Conservation (phyloP, 2,329 filamentous ascomycete species). For the Cladosporium sp. region DNA sequence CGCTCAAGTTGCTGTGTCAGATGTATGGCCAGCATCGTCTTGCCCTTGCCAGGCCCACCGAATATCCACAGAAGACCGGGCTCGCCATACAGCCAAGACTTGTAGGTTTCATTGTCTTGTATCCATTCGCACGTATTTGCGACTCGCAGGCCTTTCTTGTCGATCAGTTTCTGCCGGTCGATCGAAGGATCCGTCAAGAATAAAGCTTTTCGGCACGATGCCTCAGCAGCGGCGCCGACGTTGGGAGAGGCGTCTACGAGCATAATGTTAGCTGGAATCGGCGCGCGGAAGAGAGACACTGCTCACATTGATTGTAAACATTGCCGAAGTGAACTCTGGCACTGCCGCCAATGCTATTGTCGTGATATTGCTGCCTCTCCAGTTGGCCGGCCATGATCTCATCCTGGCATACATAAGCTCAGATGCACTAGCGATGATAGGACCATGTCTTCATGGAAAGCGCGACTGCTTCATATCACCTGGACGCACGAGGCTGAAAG, state of each 20-base stretch:
- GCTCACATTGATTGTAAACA: neutral
- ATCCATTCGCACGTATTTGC: slow-evolving; percentile 30
- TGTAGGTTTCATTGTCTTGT: slow-evolving; percentile 14
- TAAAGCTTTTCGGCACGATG: neutral
- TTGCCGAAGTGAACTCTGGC: neutral
- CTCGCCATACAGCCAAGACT: slow-evolving; percentile 16
- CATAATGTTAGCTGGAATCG: neutral
- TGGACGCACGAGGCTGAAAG: too few species aligned
- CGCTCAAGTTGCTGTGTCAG: slow-evolving; percentile 22
- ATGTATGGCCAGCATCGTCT: slow-evolving; percentile 30
- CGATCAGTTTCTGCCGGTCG: slow-evolving; percentile 20
- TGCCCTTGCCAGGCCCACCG: slow-evolving; percentile 29
- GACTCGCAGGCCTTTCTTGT: slow-evolving; percentile 16
- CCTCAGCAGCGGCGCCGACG: too few species aligned
- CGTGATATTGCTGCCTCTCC: too few species aligned
- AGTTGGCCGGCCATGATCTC: too few species aligned
- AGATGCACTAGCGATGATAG: too few species aligned
- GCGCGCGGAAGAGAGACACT: neutral
- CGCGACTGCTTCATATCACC: too few species aligned
- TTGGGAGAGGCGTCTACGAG: neutral
- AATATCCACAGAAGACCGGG: slow-evolving; percentile 23
- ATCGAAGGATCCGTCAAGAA: slow-evolving; percentile 12
- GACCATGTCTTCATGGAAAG: too few species aligned
- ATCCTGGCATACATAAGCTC: too few species aligned
- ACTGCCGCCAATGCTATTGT: neutral